Evolutionary conservation across 75 land plant genomes (phyloP), one percentile per base, ranked within the genome.

Genomic region (Isoetes taiwanensis): DNA sequence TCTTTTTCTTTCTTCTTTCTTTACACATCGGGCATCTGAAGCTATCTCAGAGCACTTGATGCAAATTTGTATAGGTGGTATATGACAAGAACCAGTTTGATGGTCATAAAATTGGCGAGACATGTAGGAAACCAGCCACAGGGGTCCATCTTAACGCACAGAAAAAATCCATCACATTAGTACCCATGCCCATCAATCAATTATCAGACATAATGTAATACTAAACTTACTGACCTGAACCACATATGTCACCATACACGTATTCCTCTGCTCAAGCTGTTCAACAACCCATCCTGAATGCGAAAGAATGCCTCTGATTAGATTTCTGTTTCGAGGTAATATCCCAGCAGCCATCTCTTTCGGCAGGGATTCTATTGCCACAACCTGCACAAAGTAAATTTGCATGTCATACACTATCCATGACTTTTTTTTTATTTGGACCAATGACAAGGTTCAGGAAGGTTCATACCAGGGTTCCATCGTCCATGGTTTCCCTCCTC

Each of bases 211-310:
- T 25, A 20, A 59, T 10, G 31, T 0, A 12, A 17, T 12, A 32
- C 11, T 12, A 39, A 0, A 11, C 35, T 28, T 32, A 29, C 1
- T 64, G 67, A 74, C 84, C 78, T 81, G 84, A 5, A 76, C 71
- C 20, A 80, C 76, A 46, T 82, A 79, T 14, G 86, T 82, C 34
- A 82, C 86, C 59, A 76, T 54, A 63, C 86, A 83, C 1, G 86
- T 64, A 72, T 73, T 70, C 33, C 61, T 64, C 21, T 65, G 52
- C 16, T 79, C 71, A 39, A 73, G 59, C 57, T 70, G 74, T 70
- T 83, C 83, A 14, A 76, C 75, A 24, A 80, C 83, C 86, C 86
- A 83, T 24, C 86, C 86, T 14, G 86, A 83, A 30, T 83, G 82
- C 43, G 79, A 39, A 43, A 82, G 43, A 0, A 80, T 56, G 9